Evolutionary conservation across 2,329 filamentous ascomycete species (phyloP).

Genomic region (Purpureocillium lavendulum): DNA sequence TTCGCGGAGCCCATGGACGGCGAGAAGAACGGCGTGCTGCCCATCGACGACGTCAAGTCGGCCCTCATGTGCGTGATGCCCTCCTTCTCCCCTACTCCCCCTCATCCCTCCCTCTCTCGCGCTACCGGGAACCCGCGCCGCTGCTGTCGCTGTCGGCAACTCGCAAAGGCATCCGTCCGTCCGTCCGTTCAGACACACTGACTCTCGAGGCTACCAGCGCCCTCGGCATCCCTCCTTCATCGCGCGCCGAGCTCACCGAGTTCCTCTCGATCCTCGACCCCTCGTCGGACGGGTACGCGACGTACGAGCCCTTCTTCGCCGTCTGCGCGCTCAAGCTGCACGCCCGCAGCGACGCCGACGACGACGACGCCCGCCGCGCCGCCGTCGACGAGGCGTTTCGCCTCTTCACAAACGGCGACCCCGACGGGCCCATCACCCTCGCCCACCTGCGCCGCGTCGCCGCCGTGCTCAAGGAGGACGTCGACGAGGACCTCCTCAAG

Average conservation of each 20-base stretch:
- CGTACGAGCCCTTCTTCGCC: slow-evolving; percentile 75
- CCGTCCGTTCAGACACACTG: neutral
- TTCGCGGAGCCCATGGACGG: slow-evolving; percentile 66
- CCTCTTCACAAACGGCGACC: slow-evolving; percentile 59
- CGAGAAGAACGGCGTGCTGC: slow-evolving; percentile 65
- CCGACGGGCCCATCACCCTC: slow-evolving; percentile 60
- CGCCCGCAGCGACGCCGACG: slow-evolving; percentile 42
- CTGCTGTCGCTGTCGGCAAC: too few relatives aligned
- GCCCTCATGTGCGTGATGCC: slow-evolving; percentile 56
- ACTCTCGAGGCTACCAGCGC: slow-evolving; percentile 44
- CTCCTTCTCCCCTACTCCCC: neutral
- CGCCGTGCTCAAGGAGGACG: slow-evolving; percentile 72
- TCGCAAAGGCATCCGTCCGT: neutral
- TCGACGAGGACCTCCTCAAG: slow-evolving; percentile 72
- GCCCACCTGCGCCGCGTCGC: slow-evolving; percentile 72
- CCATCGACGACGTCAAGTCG: slow-evolving; percentile 58
- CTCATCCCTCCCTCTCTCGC: too few relatives aligned
- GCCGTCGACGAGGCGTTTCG: slow-evolving; percentile 78
- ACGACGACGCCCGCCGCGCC: slow-evolving; percentile 42
- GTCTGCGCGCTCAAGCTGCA: slow-evolving; percentile 84
- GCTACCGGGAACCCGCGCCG: too few relatives aligned
- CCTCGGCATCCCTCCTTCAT: slow-evolving; percentile 63
- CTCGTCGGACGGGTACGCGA: slow-evolving; percentile 66
- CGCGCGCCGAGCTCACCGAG: slow-evolving; percentile 59
- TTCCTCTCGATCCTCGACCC: slow-evolving; percentile 80